Conservation (phyloP, 192 early-diverging fungal species). For the Gonapodya prolifera region DNA sequence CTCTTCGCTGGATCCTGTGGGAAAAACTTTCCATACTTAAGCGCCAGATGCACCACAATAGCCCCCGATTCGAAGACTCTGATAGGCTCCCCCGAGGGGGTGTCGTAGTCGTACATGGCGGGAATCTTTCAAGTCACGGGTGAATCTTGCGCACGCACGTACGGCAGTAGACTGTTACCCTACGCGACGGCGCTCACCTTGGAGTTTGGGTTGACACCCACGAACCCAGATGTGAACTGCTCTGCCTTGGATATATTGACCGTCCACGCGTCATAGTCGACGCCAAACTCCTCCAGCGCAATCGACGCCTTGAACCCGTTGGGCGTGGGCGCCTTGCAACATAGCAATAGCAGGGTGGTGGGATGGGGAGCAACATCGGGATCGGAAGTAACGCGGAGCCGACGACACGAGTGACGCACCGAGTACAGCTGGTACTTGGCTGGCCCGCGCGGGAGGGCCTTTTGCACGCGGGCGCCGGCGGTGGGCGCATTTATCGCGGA, state of each 20-base stretch:
- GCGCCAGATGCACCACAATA: not conserved
- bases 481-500: constrained; percentile 12
- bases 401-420: not conserved
- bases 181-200: not conserved
- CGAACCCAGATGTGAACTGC: not conserved
- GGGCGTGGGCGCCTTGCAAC: not conserved
- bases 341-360: not conserved
- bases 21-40: not conserved
- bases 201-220: constrained; percentile 1
- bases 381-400: no score
- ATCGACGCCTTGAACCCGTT: not conserved
- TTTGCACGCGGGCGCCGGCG: constrained; percentile 13
- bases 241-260: not conserved
- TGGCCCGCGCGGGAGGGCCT: constrained; percentile 9
- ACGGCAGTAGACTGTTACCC: no score
- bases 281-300: constrained; percentile 1
- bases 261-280: constrained; percentile 1
- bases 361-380: not conserved
- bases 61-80: not conserved
- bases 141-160: no score
- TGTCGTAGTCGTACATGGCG: not conserved
- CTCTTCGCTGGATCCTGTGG: not conserved
- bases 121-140: not conserved
- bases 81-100: constrained; percentile 1
- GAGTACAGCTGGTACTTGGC: constrained; percentile 13